Evolutionary conservation across 768 basidiomycete species (phyloP), one percentile per base, ranked within the genome.

Genomic region (Botryobasidium botryosum): DNA sequence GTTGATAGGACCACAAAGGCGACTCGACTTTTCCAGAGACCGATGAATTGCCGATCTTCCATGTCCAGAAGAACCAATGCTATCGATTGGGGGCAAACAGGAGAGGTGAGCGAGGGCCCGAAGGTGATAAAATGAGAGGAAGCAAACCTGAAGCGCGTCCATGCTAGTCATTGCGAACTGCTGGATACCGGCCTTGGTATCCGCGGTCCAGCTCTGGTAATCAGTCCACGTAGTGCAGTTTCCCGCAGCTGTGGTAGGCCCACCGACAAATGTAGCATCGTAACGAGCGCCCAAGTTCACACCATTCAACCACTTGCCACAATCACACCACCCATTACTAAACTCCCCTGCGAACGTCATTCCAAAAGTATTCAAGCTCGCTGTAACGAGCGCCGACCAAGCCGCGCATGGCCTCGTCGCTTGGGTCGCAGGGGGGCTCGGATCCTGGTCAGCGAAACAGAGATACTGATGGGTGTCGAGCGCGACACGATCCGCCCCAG

Each of bases 21-120:
- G 70, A 56, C 49, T 69, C 51, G 28, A 58, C 48, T 15, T 18
- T 64, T 38, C 68, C 69, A 23, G 67, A 62, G 7, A 63, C 56
- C 28, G 68, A 64, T 2, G 74, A 74, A 51, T 70, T 70, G 43
- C 76, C 79, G 41, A 82, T 72, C 68, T 78, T 80, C 81, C 79
- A 81, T 6, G 77, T 80, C 80, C 79, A 83, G 67, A 70, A 82
- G 62, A 76, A 81, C 65, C 66, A 78, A 55, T 79, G 68, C 46
- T 47, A 26, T 10, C 8, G 40, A 40, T 20, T 5, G n/a, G n/a
- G n/a, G n/a, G n/a, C n/a, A n/a, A n/a, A n/a, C n/a, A n/a, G n/a
- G n/a, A n/a, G n/a, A n/a, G n/a, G n/a, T n/a, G n/a, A n/a, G n/a
- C n/a, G n/a, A n/a, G n/a, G n/a, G n/a, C n/a, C n/a, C n/a, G n/a